Evolutionary conservation across 352 stramenopile genomes (phyloP), one percentile per base, ranked within the genome.

Genomic region (Pythium monospermum): DNA sequence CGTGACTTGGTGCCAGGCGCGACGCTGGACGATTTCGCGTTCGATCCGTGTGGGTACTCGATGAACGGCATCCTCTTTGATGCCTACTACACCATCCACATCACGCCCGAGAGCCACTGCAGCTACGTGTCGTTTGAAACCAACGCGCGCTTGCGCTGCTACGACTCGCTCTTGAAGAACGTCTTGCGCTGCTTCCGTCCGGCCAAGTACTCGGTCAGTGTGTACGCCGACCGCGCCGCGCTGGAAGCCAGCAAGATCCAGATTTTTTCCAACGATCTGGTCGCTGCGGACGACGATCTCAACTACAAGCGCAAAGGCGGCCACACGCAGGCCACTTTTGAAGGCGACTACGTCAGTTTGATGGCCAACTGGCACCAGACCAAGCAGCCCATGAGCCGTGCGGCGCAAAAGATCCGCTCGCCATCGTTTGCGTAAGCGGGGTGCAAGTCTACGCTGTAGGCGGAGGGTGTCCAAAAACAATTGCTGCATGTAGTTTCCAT

Each of bases 61-160:
- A 99, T 99, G 96, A 99, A 99, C 83, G 96, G 95, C 53, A 97
- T 99, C 58, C 68, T 98, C 13, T 98, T 97, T 54, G 88, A 96
- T 49, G 96, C 93, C 7, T 99, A 99, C 80, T 98, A 96, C 58
- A 99, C 97, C 39, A 98, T 99, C 63, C 97, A 99, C 76, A 90
- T 94, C 63, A 99, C 97, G 44, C 97, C 97, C 10, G 96, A 99
- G 73, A 86, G 77, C 52, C 81, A 97, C 49, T 99, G 92, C 66
- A 96, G 78, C 71, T 98, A 98, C 71, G 96, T 96, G 38, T 98
- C 83, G 67, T 99, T 99, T 66, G 97, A 99, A 84, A 99, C 96
- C 27, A 99, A 99, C 68, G 78, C 81, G 31, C 76, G 78, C 39
- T 65, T 94, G 27, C 76, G 78, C 44, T 83, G 72, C 54, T 91